Evolutionary conservation across 805 yeast genomes (phyloP), one percentile per base, ranked within the genome.

Genomic region (Yamadazyma sp.): DNA sequence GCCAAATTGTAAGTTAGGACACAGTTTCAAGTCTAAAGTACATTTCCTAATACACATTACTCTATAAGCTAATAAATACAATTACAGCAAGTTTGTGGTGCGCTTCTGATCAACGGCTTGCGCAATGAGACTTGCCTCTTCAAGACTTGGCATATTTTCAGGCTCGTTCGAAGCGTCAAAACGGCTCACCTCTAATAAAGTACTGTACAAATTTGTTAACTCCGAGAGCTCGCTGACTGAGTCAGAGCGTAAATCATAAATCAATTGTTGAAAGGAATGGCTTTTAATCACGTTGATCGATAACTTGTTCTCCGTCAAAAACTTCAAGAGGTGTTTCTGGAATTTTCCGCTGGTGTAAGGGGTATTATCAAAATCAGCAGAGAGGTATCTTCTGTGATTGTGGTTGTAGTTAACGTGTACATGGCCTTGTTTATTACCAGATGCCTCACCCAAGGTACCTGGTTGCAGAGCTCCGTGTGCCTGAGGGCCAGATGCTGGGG

Each of bases 301-400:
- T 8, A 77, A 55, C 48, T 73, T 74, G 53, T 77, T 73, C n/a
- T 75, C 80, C 11, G 70, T 62, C 25, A 76, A 52, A 40, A 76
- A 77, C 44, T 61, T 66, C 62, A 75, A 59, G 19, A 77, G 53
- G 43, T 75, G 76, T 44, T 67, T 70, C 41, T 74, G 80, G 50
- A 77, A 73, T 44, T 67, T 70, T 51, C 61, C 53, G 12, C 65
- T 54, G 1, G 78, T 49, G 51, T 75, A 76, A 1, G 72, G 69
- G 6, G 65, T 35, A 38, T 64, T 64, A 34, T 74, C 78, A 32
- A 55, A 60, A 29, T 59, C 59, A 4, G 60, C 44, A 12, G 59
- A 54, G 5, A 62, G 42, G 29, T 40, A 54, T 19, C 57, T 36
- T 31, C 59, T 40, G 10, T 38, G 27, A 28, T 18, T 39, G 21